These are phyloP conservation scores for Aspergillus terreus DNA, from an alignment of 2,329 filamentous ascomycete genomes.

Conservation along the genomic window DNA sequence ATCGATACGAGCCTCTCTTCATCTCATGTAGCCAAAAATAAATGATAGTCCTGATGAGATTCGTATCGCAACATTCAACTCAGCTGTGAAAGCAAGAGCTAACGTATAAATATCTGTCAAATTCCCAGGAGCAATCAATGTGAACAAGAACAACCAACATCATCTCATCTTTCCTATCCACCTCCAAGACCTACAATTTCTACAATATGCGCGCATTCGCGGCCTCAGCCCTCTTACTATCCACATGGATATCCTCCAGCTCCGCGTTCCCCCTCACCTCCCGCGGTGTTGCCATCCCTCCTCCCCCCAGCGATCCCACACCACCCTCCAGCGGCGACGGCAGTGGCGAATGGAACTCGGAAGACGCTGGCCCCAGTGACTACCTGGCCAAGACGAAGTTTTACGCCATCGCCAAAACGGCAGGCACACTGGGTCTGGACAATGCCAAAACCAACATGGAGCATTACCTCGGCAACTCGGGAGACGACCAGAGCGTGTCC, in stretches of 20 bases:
- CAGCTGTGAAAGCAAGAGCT: too few species aligned
- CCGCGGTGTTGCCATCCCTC: background rate
- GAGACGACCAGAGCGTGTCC: background rate
- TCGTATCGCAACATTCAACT: too few species aligned
- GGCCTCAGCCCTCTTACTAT: background rate
- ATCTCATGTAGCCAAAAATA: too few species aligned
- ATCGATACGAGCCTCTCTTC: too few species aligned
- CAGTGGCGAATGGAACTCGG: background rate
- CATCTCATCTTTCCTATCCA: background rate
- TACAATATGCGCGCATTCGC: background rate
- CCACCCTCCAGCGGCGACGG: background rate
- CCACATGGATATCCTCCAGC: background rate
- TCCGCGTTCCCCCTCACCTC: background rate
- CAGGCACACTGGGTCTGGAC: background rate
- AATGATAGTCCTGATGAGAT: too few species aligned
- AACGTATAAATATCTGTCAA: too few species aligned
- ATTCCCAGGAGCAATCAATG: too few species aligned
- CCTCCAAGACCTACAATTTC: background rate
- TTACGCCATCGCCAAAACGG: slow-evolving; percentile 1
- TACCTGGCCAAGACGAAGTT: slow-evolving; percentile 1
- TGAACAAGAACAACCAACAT: background rate
- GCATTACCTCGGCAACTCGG: slow-evolving; percentile 4
- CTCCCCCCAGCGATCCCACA: background rate
- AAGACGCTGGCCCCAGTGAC: slow-evolving; percentile 1
- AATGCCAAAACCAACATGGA: slow-evolving; percentile 1